Evolutionary conservation across 2,329 filamentous ascomycete species (phyloP), one percentile per base, ranked within the genome.

Genomic region (Trichoderma cornu-damae): DNA sequence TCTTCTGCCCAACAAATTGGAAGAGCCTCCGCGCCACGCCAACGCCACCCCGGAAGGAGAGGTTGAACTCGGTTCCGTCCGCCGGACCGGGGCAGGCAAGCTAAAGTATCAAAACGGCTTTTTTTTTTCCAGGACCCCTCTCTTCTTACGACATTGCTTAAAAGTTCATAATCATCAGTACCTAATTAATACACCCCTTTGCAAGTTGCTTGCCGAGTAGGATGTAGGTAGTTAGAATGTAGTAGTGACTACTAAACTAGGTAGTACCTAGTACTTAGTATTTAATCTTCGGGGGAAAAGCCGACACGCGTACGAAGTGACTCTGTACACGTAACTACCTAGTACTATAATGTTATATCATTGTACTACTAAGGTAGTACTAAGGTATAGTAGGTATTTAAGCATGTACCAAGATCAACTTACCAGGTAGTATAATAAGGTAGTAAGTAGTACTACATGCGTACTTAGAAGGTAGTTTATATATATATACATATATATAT

Each of bases 31-130:
- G 34, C 32, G 47, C 47, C 47, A 37, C 47, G 47, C 47, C 47
- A 43, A 34, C 47, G 47, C 47, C 47, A 43, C 22, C 47, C 47
- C 47, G n/a, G 38, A 50, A 38, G 47, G 47, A 32, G 32, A 50
- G 32, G 47, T 50, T 50, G 47, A 16, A 50, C 32, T n/a, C 32
- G 32, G 4, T 35, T 50, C 47, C 40, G 40, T 26, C 22, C 12
- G 26, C 40, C 47, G 47, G 47, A 22, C 32, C 47, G 28, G 34
- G 32, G 22, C 22, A 9, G 22, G 40, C 30, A 34, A 49, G 34
- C 47, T 50, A 50, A 50, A 38, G 26, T 37, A n/a, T 32, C 24
- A 43, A 37, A 37, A 20, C 34, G 47, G 47, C 47, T 32, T 22
- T 20, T 37, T 24, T 11, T 16, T 22, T 35, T 37, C 18, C 35